A percentile compares a stretch with the other conserved stretches of the same genome.
These are phyloP conservation scores for Phalaenopsis hybrid DNA, from an alignment of 116 monocot species.

Conservation along the genomic window DNA sequence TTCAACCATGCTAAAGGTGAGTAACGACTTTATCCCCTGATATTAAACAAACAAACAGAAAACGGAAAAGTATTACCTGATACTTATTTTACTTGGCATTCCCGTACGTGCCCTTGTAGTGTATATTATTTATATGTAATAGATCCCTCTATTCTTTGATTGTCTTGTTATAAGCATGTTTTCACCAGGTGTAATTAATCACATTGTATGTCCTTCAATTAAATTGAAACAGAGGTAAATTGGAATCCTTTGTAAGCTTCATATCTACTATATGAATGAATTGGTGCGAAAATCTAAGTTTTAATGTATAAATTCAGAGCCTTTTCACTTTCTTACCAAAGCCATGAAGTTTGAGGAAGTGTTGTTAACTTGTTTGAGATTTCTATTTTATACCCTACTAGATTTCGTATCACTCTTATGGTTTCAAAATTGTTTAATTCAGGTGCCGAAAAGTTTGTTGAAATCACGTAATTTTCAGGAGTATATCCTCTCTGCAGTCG, in stretches of 20 bases:
- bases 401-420: neutral
- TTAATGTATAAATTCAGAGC: neutral
- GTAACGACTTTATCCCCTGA: neutral
- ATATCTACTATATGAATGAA: neutral
- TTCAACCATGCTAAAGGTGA: conserved; percentile 65
- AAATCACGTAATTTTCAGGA: conserved; percentile 59
- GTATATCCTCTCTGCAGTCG: conserved; percentile 55
- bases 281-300: neutral
- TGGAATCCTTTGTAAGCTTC: neutral
- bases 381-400: neutral
- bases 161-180: neutral
- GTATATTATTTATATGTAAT: neutral
- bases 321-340: neutral
- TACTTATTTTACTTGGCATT: neutral
- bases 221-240: neutral
- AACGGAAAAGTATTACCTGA: too few species aligned
- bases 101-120: neutral
- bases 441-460: conserved; percentile 65
- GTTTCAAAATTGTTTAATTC: neutral
- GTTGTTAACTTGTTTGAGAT: neutral
- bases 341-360: neutral
- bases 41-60: too few species aligned
- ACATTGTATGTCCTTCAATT: neutral
- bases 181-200: neutral
- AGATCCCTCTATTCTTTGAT: neutral